Base-by-base conservation (phyloP, 129 eudicot species). In the Chrysanthemum seticuspe region DNA sequence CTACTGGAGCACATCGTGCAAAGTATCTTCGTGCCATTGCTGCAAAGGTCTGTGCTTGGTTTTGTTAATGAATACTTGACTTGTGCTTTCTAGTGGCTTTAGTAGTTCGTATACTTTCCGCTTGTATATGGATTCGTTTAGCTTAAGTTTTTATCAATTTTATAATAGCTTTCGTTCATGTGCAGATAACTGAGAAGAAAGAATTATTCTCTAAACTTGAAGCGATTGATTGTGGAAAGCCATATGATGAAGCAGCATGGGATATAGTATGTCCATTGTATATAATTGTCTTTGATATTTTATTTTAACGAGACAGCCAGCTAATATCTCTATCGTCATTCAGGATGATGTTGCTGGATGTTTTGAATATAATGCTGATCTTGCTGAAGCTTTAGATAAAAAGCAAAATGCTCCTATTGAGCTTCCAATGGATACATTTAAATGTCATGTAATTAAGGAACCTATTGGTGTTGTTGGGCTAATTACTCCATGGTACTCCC, bases 271-370 rank as follows among this genome's bases (percentile, higher is more conserved):
- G 94, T 76, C 34, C 76, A 45, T 51, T 48, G 44, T 45, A 3
- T 18, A 15, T 67, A 47, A 14, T 55, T 12, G 8, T 13, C 27
- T 63, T 63, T 67, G 27, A 15, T 48, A 8, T 21, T 56, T 40
- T 12, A 52, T 50, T 48, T 62, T 15, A 40, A 7, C 10, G 6
- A 34, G 40, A 23, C 50, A 25, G 66, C 12, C 36, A 18, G 40
- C 68, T 80, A 54, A 79, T 78, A 9, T 71, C n/a, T 66, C 36
- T 23, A 7, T 70, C 56, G 31, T 73, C 27, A 47, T 76, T 59
- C 83, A 95, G 99, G 99, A 95, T 83, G 99, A 95, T 75, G 99
- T 95, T 12, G 94, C 96, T 73, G 96, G 85, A 69, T 90, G 97
- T 76, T 95, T 95, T 36, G 99, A 95, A 69, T 95, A 95, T 71